Evolutionary conservation across 2,329 filamentous ascomycete genomes (phyloP), one percentile per base, ranked within the genome.

Genomic region (Phaeosphaeria sp.): DNA sequence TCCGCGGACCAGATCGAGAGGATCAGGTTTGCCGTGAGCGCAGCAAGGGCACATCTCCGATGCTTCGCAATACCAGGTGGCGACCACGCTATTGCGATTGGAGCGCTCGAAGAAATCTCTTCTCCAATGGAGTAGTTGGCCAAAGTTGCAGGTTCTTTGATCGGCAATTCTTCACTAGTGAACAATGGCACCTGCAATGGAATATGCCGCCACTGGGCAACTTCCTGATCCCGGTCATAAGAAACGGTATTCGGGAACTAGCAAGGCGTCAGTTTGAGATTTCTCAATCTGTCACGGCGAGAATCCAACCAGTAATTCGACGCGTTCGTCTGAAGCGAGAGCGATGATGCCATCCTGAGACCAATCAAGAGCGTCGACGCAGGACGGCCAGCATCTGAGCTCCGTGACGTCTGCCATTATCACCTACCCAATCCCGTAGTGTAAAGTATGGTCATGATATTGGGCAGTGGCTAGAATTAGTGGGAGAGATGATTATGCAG

Each of bases 331-430:
- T 11, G 81, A 82, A 15, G 83, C 84, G 47, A 88, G 72, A 6
- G 85, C 86, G 46, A 89, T 78, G 49, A 84, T 82, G 46, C 84
- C 83, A 63, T 88, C 85, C 41, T 78, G 72, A 6, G 85, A 88
- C 85, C 86, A 89, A 51, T 81, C 78, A n/a, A 88, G 71, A 49
- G 83, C 84, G 63, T 84, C 76, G 23, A 79, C 72, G 57, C 80
- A 82, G 2, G 82, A 82, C 2, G 85, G 84, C 75, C 81, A 85
- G 54, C 82, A 77, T 22, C 63, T 66, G 20, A 77, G 59, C 54
- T 72, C 69, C 30, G 72, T 75, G 43, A 71, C 68, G 46, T 77
- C 72, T 27, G 74, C 64, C 75, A 78, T 78, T 46, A 33, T 46
- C 23, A 50, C 46, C 33, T 33, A 18, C 9, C n/a, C 18, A 22